Evolutionary conservation across 148 eudicot species (phyloP).

Genomic region (Persicaria maculosa): DNA sequence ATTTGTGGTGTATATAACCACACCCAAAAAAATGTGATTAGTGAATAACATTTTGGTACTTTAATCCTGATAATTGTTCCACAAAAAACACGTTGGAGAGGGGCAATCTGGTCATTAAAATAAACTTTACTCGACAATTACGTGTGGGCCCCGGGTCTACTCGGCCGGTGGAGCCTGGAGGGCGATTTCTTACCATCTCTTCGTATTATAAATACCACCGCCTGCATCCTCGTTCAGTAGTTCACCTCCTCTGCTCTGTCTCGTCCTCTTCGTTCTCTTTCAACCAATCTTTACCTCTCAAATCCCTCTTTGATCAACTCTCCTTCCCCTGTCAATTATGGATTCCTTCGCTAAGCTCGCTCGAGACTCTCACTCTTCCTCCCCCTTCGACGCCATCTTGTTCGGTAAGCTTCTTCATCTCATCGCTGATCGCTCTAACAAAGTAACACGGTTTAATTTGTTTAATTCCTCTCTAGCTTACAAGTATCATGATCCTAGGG

Average conservation of each 20-base stretch:
- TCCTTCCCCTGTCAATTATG: constrained; percentile 19
- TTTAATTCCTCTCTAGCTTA: too few species aligned
- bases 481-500: not conserved
- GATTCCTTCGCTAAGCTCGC: constrained; percentile 34
- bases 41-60: too few species aligned
- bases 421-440: not conserved
- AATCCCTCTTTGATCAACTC: not conserved
- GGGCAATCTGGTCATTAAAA: not conserved
- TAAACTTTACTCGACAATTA: not conserved
- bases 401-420: constrained; percentile 37
- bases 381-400: constrained; percentile 52
- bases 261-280: not conserved
- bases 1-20: too few species aligned
- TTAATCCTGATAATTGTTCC: not conserved
- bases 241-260: not conserved
- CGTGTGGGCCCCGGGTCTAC: constrained; percentile 11
- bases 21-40: too few species aligned
- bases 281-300: too few species aligned
- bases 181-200: not conserved
- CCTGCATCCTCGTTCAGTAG: not conserved
- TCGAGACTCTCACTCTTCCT: constrained; percentile 27
- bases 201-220: not conserved
- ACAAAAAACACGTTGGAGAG: not conserved
- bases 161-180: not conserved
- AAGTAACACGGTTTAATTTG: not conserved